Conservation (phyloP, 129 eudicot species). For the Heracleum sosnowskyi region DNA sequence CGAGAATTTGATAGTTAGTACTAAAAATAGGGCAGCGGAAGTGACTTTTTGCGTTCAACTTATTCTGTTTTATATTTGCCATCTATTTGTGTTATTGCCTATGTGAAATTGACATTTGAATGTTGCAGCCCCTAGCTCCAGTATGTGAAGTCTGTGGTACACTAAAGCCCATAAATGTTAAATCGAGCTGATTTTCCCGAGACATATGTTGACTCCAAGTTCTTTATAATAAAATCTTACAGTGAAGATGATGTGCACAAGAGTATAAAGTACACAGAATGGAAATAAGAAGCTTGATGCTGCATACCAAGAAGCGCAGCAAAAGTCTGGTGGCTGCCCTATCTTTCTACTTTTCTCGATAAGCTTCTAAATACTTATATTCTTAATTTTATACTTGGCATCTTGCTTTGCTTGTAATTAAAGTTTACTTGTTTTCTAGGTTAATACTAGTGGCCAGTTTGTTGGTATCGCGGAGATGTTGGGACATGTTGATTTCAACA, state of each 20-base stretch:
- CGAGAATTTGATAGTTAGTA: background rate
- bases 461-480: slow-evolving; percentile 86
- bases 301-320: slow-evolving; percentile 68
- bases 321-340: slow-evolving; percentile 56
- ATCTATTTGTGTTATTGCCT: background rate
- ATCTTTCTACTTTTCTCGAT: slow-evolving; percentile 70
- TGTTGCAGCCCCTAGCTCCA: slow-evolving; percentile 62
- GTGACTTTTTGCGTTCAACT: background rate
- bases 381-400: background rate
- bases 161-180: slow-evolving; percentile 47
- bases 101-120: background rate
- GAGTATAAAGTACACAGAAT: slow-evolving; percentile 78
- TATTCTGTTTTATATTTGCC: background rate
- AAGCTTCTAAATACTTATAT: background rate
- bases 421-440: slow-evolving; percentile 24
- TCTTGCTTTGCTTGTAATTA: background rate
- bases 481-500: slow-evolving; percentile 70
- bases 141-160: slow-evolving; percentile 61
- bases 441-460: slow-evolving; percentile 82
- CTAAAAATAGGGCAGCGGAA: too few relatives aligned
- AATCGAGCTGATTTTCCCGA: slow-evolving; percentile 50
- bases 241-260: slow-evolving; percentile 90
- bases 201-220: slow-evolving; percentile 54
- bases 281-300: slow-evolving; percentile 85
- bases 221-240: slow-evolving; percentile 63